Conservation (phyloP, 208 protist species). For the Sergeia podlipaevii region DNA sequence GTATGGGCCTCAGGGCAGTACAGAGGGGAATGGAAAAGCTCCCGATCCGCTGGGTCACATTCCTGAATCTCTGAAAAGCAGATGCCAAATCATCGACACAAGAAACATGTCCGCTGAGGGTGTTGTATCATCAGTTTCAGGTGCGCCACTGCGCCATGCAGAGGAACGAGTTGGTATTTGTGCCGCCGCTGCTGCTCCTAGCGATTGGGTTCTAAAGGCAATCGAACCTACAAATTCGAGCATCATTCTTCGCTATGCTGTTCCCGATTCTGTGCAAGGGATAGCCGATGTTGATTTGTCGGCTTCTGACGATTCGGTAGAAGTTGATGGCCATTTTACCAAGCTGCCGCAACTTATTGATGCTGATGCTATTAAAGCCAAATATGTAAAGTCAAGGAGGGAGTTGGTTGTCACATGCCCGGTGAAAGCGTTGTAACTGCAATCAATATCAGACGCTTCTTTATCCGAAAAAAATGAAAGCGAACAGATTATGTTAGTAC, state of each 20-base stretch:
- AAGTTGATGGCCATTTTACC: constrained; percentile 35
- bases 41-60: constrained; percentile 68
- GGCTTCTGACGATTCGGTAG: constrained; percentile 30
- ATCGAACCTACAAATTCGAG: constrained; percentile 7
- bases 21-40: constrained; percentile 43
- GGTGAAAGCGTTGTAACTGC: too few relatives aligned
- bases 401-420: constrained; percentile 51
- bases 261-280: constrained; percentile 23
- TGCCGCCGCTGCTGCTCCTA: too few relatives aligned
- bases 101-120: constrained; percentile 15
- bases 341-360: constrained; percentile 33
- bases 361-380: constrained; percentile 48
- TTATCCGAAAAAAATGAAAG: too few relatives aligned
- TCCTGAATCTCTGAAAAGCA: constrained; percentile 59
- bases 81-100: constrained; percentile 76
- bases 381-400: constrained; percentile 39
- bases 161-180: too few relatives aligned
- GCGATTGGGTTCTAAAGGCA: constrained; percentile 16
- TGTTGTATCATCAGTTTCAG: too few relatives aligned
- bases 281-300: constrained; percentile 59
- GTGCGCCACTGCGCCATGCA: too few relatives aligned
- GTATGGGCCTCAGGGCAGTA: constrained; percentile 55
- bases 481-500: too few relatives aligned
- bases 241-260: constrained; percentile 31
- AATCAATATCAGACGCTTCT: too few relatives aligned